Conservation (phyloP, 139 green algal species). For the Chlorella ohadii region DNA sequence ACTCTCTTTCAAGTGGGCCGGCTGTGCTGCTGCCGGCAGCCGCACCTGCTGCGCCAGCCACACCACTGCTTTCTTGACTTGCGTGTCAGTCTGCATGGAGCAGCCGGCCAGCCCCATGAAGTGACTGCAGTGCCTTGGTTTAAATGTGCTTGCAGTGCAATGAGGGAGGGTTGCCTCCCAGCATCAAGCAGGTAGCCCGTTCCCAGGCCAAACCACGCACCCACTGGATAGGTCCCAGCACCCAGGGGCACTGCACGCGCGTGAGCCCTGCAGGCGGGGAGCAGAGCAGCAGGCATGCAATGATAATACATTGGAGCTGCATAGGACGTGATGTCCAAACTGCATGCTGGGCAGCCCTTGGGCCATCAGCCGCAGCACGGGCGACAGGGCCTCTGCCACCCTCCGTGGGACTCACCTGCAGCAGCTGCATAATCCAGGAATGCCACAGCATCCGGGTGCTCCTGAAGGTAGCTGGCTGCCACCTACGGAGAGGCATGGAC, state of each 20-base stretch:
- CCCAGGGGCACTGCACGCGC: constrained; percentile 24
- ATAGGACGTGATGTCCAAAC: too few species aligned
- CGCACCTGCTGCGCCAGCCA: constrained; percentile 33
- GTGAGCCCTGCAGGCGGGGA: not conserved
- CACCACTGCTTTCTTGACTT: constrained; percentile 20
- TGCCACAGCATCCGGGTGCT: constrained; percentile 8
- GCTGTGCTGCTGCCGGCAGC: not conserved
- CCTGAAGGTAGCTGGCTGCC: constrained; percentile 33
- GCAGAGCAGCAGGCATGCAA: not conserved
- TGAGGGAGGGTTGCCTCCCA: too few species aligned
- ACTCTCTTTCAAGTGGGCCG: too few species aligned
- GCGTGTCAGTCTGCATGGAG: too few species aligned
- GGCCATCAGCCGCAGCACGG: not conserved
- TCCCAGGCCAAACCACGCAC: too few species aligned
- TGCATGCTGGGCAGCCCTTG: not conserved
- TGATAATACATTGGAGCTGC: too few species aligned
- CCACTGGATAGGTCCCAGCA: constrained; percentile 30
- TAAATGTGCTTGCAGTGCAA: not conserved
- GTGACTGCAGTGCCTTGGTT: not conserved
- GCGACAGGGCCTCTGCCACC: too few species aligned
- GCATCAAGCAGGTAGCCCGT: too few species aligned
- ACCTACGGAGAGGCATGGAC: not conserved
- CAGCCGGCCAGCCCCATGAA: too few species aligned
- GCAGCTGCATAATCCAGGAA: constrained; percentile 27
- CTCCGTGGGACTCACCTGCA: not conserved